Base-by-base conservation (phyloP, 768 basidiomycete genomes). In the Neoboletus subvelutipes region DNA sequence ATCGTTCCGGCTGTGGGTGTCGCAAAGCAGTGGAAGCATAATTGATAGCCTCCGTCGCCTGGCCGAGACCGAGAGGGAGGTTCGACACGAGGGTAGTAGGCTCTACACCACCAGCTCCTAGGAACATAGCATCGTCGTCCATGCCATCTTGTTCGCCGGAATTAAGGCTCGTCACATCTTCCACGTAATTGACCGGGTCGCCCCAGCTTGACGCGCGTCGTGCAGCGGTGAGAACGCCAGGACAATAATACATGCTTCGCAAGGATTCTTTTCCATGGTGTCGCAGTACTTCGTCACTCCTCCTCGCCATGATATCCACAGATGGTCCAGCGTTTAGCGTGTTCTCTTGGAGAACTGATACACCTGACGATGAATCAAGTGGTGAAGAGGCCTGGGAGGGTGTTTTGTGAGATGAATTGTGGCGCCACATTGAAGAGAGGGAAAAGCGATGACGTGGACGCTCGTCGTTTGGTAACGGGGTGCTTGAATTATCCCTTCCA, bases 181-280 rank as follows among this genome's bases (percentile, higher is more conserved):
- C 77, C 63, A 73, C 52, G 61, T 71, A 68, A 66, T 67, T 78
- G 61, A 72, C 75, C 17, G 77, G 67, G 12, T 75, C 84, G 0
- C 83, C 85, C 86, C 85, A 87, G 63, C 85, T 86, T 49, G 85
- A 83, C 11, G 86, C 86, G 6, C 86, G 76, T 56, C 81, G 76
- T 28, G 81, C 83, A 33, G 78, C 77, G 13, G 75, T 75, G 41
- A 79, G 64, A 50, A 56, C 49, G 8, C 74, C 68, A 42, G 65
- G 58, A 52, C 62, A 54, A 31, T 69, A 68, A 58, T 67, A 64
- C 45, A 63, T 52, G 22, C 66, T 67, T 24, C 57, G 71, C 18
- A 50, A 59, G 4, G 52, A 70, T 31, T 64, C 72, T 42, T 64
- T 67, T 43, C 65, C 69, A n/a, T 59, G 66, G 15, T 68, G 69